Conservation (phyloP, 2,329 filamentous ascomycete genomes). For the Coniochaeta sp. region DNA sequence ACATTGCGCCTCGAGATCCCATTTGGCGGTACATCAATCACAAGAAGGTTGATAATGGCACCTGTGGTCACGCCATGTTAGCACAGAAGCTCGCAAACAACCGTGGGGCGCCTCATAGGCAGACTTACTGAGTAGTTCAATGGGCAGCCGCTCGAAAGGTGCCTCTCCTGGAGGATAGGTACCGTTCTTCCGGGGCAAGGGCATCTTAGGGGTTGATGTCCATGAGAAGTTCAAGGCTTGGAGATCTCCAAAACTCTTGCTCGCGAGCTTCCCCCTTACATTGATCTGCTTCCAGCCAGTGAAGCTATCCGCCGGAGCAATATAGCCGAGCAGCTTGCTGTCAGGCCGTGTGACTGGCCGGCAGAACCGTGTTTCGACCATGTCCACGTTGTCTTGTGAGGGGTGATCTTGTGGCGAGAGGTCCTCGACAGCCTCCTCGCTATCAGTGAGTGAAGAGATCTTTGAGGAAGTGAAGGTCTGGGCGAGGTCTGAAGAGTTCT, state of each 20-base stretch:
- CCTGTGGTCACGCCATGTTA: conserved; percentile 33
- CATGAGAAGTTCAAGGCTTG: conserved; percentile 48
- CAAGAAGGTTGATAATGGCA: conserved; percentile 66
- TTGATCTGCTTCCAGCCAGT: conserved; percentile 57
- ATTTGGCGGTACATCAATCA: conserved; percentile 67
- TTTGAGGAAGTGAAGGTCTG: conserved; percentile 59
- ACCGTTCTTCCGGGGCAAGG: conserved; percentile 8
- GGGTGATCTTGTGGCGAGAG: conserved; percentile 12
- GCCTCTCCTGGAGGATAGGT: conserved; percentile 36
- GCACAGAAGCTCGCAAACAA: not conserved
- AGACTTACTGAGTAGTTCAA: conserved; percentile 62
- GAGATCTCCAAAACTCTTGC: conserved; percentile 55
- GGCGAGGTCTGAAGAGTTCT: conserved; percentile 50
- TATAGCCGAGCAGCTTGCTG: conserved; percentile 50
- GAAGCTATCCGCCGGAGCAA: conserved; percentile 51
- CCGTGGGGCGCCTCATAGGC: conserved; percentile 2
- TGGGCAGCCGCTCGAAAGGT: conserved; percentile 59
- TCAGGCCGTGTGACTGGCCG: conserved; percentile 47
- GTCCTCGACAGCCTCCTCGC: conserved; percentile 46
- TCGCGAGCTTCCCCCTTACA: conserved; percentile 50
- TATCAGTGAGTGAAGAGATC: conserved; percentile 47
- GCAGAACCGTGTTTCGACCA: conserved; percentile 36
- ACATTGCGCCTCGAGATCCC: conserved; percentile 69
- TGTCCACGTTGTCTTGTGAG: not conserved
- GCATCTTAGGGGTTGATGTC: conserved; percentile 29